Evolutionary conservation across 169 alveolate species (phyloP), one percentile per base, ranked within the genome.

Genomic region (Sarcocystis neurona): DNA sequence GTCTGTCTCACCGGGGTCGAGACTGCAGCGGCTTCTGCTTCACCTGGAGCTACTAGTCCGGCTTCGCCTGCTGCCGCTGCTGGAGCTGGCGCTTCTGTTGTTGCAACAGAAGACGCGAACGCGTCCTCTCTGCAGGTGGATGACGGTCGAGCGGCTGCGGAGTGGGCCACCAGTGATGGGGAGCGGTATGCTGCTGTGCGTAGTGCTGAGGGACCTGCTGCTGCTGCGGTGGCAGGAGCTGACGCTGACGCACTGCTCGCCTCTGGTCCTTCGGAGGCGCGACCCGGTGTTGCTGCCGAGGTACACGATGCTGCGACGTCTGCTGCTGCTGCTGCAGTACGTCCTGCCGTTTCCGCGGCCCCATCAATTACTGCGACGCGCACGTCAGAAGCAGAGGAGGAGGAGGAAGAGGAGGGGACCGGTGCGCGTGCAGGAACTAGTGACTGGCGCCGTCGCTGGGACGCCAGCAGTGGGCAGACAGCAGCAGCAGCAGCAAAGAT

Each of bases 61-160:
- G n/a, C n/a, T n/a, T n/a, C n/a, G n/a, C n/a, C 82, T 41, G 82
- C 82, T 41, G 82, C 82, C 37, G 82, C 82, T 41, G 82, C 82
- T 41, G 56, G 58, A 72, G 82, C 82, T 41, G 48, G 50, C 37
- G 82, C 82, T 41, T 47, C 82, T 41, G 30, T 50, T 50, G 63
- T 20, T 50, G 63, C 63, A 50, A 20, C 63, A 50, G 20, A 20
- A 20, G 63, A 50, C n/a, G 63, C 41, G 43, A n/a, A 72, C 39
- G 12, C 37, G 48, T 1, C 37, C 1, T 37, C 2, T 23, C 79
- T 34, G 79, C 79, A 68, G 79, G 50, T 34, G 79, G 58, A 72
- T 32, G 58, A 72, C 37, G 82, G 58, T 12, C 58, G 58, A 72
- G 82, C 82, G 43, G 56, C 56, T 3, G 82, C 82, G 30, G 32